A percentile compares a stretch with the other conserved stretches of the same genome.
phyloP scores from a whole-genome alignment of 2,329 filamentous ascomycete species.

The Aspergillus cejpii region DNA sequence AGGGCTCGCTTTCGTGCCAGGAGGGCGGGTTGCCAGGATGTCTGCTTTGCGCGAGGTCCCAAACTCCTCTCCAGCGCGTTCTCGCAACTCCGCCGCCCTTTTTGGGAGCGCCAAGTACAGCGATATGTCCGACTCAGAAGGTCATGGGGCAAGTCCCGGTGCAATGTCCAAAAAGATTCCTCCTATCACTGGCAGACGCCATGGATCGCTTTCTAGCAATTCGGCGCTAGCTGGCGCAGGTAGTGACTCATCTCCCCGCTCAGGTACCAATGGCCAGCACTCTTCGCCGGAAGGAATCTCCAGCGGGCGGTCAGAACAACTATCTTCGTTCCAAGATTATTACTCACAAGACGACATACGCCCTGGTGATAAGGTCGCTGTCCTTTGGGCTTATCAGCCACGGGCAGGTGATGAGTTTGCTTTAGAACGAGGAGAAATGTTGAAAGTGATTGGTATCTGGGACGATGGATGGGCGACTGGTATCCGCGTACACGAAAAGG shows the following conservation, averaged over 20 bases:
- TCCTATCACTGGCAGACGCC: constrained; percentile 55
- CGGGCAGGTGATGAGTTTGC: constrained; percentile 89
- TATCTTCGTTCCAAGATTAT: constrained; percentile 97
- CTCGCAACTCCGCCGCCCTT: constrained; percentile 46
- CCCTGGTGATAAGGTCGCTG: constrained; percentile 79
- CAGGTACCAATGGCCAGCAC: constrained; percentile 60
- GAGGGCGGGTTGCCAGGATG: constrained; percentile 90
- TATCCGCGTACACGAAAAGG: constrained; percentile 70
- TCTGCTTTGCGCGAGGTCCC: constrained; percentile 77
- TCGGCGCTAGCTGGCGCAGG: constrained; percentile 60
- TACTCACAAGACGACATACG: constrained; percentile 96
- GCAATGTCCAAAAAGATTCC: constrained; percentile 51
- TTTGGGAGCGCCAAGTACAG: constrained; percentile 46
- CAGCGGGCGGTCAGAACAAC: constrained; percentile 89
- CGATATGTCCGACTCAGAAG: constrained; percentile 56
- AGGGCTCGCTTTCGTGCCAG: constrained; percentile 70
- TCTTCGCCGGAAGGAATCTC: constrained; percentile 78
- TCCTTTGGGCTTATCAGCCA: constrained; percentile 94
- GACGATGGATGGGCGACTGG: constrained; percentile 98
- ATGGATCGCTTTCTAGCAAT: constrained; percentile 82
- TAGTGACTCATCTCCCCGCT: constrained; percentile 67
- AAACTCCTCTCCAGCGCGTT: constrained; percentile 53
- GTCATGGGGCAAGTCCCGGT: constrained; percentile 64
- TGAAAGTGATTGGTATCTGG: constrained; percentile 98
- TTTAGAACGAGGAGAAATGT: constrained; percentile 91